phyloP scores from a whole-genome alignment of 2,329 filamentous ascomycete species.

The Xylariaceae sp. region DNA sequence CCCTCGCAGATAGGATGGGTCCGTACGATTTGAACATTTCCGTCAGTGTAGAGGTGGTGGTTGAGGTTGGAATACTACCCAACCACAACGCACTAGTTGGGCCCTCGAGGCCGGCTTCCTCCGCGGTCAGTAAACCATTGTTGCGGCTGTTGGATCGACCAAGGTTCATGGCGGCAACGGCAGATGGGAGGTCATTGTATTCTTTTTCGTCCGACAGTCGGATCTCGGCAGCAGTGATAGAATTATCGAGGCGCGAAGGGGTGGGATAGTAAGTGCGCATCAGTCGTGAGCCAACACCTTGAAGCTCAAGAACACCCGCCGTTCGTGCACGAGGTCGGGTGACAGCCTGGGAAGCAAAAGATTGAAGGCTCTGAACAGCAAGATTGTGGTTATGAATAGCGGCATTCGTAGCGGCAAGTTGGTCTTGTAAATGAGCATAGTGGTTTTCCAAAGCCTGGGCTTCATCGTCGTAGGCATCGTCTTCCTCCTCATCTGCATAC shows the following conservation, averaged over 20 bases:
- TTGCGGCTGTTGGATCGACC: constrained; percentile 60
- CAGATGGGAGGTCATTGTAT: constrained; percentile 73
- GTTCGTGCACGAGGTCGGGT: constrained; percentile 85
- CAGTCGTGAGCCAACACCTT: constrained; percentile 59
- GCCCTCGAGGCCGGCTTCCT: constrained; percentile 77
- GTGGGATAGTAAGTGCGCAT: constrained; percentile 71
- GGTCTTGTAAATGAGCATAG: constrained; percentile 56
- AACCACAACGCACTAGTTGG: constrained; percentile 95
- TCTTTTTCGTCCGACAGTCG: constrained; percentile 69
- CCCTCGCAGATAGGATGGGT: constrained; percentile 81
- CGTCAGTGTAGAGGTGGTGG: constrained; percentile 87
- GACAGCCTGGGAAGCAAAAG: constrained; percentile 78
- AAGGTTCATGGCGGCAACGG: constrained; percentile 75
- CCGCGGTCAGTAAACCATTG: constrained; percentile 62
- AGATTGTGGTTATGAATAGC: constrained; percentile 87
- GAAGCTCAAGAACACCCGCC: constrained; percentile 74
- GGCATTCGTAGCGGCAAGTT: constrained; percentile 58
- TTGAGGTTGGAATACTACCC: constrained; percentile 93
- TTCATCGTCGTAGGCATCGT: constrained; percentile 60
- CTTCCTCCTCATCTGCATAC: constrained; percentile 84
- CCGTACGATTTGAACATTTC: constrained; percentile 96
- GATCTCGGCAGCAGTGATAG: constrained; percentile 70
- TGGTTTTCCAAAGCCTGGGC: constrained; percentile 49
- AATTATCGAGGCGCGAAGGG: constrained; percentile 66
- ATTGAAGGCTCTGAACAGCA: constrained; percentile 65